Evolutionary conservation across 108 stramenopile species (phyloP).

Genomic region (Mayamaea pseudoterrestris): DNA sequence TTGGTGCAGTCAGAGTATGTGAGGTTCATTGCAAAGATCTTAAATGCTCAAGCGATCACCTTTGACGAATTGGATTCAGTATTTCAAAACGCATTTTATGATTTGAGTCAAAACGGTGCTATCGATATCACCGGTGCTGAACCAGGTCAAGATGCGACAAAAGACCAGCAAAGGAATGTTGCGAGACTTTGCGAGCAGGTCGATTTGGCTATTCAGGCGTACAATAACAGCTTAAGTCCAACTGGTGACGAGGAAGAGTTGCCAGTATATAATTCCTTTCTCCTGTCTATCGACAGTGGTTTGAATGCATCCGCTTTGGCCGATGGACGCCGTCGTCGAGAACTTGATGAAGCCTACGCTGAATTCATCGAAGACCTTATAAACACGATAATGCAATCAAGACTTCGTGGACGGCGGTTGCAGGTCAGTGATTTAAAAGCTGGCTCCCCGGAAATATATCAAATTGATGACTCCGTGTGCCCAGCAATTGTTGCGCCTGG

Average conservation of each 20-base stretch:
- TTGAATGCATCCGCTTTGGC: constrained; percentile 9
- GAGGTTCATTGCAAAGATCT: too few species aligned
- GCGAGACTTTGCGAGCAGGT: constrained; percentile 11
- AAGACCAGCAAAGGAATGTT: constrained; percentile 9
- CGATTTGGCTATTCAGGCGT: not conserved
- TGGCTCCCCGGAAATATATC: too few species aligned
- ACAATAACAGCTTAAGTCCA: too few species aligned
- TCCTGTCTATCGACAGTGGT: constrained; percentile 15
- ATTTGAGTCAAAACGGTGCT: too few species aligned
- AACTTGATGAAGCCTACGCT: constrained; percentile 19
- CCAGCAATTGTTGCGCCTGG: too few species aligned
- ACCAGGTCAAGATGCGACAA: constrained; percentile 14
- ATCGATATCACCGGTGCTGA: constrained; percentile 21
- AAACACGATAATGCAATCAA: too few species aligned
- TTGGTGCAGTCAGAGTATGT: constrained; percentile 22
- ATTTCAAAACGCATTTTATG: not conserved
- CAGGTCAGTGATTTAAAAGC: too few species aligned
- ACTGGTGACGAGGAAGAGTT: too few species aligned
- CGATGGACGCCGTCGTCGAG: constrained; percentile 12
- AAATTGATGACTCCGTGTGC: too few species aligned
- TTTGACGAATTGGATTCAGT: not conserved
- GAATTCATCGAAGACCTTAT: constrained; percentile 13
- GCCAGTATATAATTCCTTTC: constrained; percentile 24
- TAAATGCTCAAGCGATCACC: too few species aligned
- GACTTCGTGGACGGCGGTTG: too few species aligned